phyloP scores from a whole-genome alignment of 495 filamentous ascomycete genomes.

The Trichoderma erinaceum region DNA sequence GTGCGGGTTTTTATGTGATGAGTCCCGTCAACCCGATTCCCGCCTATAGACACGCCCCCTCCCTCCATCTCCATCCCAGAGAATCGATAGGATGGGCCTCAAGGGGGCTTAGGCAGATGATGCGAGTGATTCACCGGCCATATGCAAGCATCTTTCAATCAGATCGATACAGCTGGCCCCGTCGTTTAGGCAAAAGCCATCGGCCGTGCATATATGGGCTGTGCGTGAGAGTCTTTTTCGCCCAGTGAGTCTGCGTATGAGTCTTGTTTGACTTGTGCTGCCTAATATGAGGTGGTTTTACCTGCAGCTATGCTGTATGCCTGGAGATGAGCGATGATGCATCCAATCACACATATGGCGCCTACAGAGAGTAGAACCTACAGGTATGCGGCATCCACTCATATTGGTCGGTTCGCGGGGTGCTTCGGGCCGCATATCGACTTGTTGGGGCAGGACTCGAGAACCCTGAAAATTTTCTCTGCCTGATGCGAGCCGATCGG shows the following conservation, averaged over 20 bases:
- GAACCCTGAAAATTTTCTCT: not conserved
- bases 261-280: not conserved
- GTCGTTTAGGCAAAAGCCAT: slow-evolving; percentile 1
- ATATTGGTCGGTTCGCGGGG: not conserved
- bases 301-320: not conserved
- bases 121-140: not conserved
- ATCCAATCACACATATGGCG: too few relatives aligned
- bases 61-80: not conserved
- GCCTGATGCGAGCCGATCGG: slow-evolving; percentile 10
- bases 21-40: not conserved
- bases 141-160: not conserved
- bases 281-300: not conserved
- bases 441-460: not conserved
- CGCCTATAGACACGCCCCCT: not conserved
- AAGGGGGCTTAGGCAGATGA: not conserved
- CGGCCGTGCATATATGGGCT: not conserved
- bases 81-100: slow-evolving; percentile 1
- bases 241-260: not conserved
- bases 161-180: slow-evolving; percentile 2
- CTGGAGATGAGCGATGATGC: too few relatives aligned
- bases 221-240: not conserved
- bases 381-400: not conserved
- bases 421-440: not conserved
- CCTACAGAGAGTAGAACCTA: too few relatives aligned
- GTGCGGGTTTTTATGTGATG: not conserved